A percentile compares a stretch with the other conserved stretches of the same genome.
Conservation (phyloP, 768 basidiomycete genomes). For the Atractiella rhizophila region DNA sequence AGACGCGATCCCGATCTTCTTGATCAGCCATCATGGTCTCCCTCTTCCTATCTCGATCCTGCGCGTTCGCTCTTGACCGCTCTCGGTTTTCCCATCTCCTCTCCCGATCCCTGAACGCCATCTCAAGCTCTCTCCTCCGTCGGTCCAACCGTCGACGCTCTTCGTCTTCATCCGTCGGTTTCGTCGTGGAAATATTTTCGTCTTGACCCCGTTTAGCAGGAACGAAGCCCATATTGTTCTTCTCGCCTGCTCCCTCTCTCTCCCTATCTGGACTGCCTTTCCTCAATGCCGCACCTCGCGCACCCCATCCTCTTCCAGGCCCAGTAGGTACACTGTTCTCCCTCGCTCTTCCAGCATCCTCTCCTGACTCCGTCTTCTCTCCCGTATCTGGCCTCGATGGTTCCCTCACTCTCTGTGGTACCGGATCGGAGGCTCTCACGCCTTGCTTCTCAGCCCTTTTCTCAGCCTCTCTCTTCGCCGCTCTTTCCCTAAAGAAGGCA, state of each 20-base stretch:
- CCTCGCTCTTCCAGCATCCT: too few species aligned
- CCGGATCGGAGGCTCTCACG: slow-evolving; percentile 19
- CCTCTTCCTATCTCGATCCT: slow-evolving; percentile 20
- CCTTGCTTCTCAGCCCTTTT: slow-evolving; percentile 34
- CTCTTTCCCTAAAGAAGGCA: slow-evolving; percentile 79
- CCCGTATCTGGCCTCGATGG: too few species aligned
- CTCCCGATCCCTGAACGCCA: slow-evolving; percentile 73
- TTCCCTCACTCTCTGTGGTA: too few species aligned
- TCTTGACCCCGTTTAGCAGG: too few species aligned
- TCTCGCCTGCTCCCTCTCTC: too few species aligned
- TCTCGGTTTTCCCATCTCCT: slow-evolving; percentile 81
- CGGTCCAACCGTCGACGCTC: slow-evolving; percentile 4
- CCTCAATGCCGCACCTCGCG: too few species aligned
- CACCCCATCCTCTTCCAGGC: too few species aligned
- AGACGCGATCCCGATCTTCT: slow-evolving; percentile 43
- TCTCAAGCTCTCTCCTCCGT: slow-evolving; percentile 24
- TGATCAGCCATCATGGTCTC: slow-evolving; percentile 43
- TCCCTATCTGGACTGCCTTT: too few species aligned
- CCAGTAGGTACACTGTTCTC: too few species aligned
- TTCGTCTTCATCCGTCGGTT: slow-evolving; percentile 7
- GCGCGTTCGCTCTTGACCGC: slow-evolving; percentile 38
- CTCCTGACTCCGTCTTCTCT: too few species aligned
- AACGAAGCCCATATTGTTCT: too few species aligned
- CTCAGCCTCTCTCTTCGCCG: slow-evolving; percentile 70
- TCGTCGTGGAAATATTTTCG: too few species aligned